Evolutionary conservation across 441 rosid species (phyloP).

Genomic region (Arabidopsis lyrata): DNA sequence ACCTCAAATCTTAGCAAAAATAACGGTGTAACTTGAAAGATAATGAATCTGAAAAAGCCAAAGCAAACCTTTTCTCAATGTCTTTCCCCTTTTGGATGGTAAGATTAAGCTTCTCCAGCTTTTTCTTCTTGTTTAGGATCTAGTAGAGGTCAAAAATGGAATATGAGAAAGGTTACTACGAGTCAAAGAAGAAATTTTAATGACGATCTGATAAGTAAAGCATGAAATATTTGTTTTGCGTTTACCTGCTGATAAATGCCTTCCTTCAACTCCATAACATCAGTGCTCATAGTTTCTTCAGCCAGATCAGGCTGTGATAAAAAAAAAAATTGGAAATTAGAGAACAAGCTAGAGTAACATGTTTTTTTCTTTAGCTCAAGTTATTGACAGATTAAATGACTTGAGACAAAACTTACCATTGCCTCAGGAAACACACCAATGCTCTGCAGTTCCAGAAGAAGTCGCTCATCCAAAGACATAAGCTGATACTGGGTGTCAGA

Average conservation of each 20-base stretch:
- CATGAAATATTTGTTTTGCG: background rate
- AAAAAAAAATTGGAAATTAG: conserved; percentile 11
- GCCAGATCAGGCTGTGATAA: conserved; percentile 87
- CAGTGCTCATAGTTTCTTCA: conserved; percentile 73
- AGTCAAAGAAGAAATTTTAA: conserved; percentile 14
- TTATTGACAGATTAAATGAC: conserved; percentile 7
- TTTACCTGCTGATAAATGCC: conserved; percentile 75
- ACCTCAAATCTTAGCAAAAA: conserved; percentile 35
- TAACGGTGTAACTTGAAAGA: conserved; percentile 14
- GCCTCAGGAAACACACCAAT: conserved; percentile 84
- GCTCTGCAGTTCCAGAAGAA: conserved; percentile 84
- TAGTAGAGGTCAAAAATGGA: conserved; percentile 46
- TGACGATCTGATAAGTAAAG: background rate
- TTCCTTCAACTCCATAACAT: conserved; percentile 73
- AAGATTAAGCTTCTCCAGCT: conserved; percentile 64
- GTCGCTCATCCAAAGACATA: conserved; percentile 79
- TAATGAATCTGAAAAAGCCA: conserved; percentile 35
- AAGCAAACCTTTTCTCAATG: conserved; percentile 65
- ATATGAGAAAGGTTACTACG: conserved; percentile 22
- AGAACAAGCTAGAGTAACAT: conserved; percentile 16
- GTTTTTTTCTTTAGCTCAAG: background rate
- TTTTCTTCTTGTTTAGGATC: conserved; percentile 68
- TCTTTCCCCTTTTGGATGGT: conserved; percentile 61
- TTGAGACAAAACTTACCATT: conserved; percentile 60
- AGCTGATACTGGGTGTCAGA: conserved; percentile 69